Evolutionary conservation across 371 early-diverging fungal species (phyloP), one percentile per base, ranked within the genome.

Genomic region (Mucor mucedo): DNA sequence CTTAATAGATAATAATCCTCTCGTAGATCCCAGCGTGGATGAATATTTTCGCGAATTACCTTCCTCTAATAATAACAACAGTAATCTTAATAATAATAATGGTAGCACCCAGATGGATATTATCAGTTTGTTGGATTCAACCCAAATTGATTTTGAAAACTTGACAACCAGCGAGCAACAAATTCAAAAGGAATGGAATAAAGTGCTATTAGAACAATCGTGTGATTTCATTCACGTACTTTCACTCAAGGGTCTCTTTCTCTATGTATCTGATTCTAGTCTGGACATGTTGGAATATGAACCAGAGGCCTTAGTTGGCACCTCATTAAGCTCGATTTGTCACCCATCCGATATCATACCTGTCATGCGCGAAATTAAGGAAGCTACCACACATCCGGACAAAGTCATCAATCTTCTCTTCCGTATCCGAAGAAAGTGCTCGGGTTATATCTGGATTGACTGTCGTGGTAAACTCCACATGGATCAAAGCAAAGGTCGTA

Each of bases 331-430:
- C 32, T 80, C 82, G 9, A 80, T 87, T 59, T 80, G 85, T 33
- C 89, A 89, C 60, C 86, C 87, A 28, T 84, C 84, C 3, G 89
- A 89, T 62, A 71, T 84, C 62, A 74, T 87, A 27, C 72, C 82
- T 9, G 84, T 85, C n/a, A 84, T 89, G 79, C 75, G 87, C 27
- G 87, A 88, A 60, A 68, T 89, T 16, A 82, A 82, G 59, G 78
- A 79, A 21, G 64, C 76, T 1, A 58, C 78, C 11, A 33, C 56
- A 14, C 47, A 61, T 64, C 27, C 69, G 48, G 66, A 64, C 27
- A 70, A 63, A 4, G 45, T 60, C 27, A 68, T 88, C 50, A 77
- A 73, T 63, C 61, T 84, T 14, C 49, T 87, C 13, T 86, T 78
- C 53, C 78, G 88, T 21, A 76, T 85, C 50, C 63, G 79, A 21